A percentile compares a stretch with the other conserved stretches of the same genome.
Evolutionary conservation across 2,329 filamentous ascomycete genomes (phyloP).

Genomic region (Pleochaeta shiraiana): DNA sequence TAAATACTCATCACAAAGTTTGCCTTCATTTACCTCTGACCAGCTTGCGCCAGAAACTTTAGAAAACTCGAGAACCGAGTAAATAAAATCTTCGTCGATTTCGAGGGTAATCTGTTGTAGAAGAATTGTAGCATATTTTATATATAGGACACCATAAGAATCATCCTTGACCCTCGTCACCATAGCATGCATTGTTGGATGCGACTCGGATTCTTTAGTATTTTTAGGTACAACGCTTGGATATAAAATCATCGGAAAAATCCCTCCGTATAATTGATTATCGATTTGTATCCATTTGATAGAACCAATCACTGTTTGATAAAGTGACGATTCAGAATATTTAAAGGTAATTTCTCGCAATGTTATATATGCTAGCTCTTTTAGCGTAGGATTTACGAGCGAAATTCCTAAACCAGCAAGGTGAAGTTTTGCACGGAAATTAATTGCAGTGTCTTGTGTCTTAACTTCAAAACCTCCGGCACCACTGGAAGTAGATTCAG

Average conservation of each 20-base stretch:
- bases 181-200: conserved; percentile 83
- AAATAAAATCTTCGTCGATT: conserved; percentile 95
- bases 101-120: conserved; percentile 97
- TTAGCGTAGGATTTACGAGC: conserved; percentile 76
- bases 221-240: conserved; percentile 96
- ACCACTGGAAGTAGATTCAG: conserved; percentile 26
- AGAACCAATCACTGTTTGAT: conserved; percentile 74
- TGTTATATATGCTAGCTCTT: conserved; percentile 82
- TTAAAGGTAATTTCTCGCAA: conserved; percentile 79
- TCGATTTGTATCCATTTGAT: conserved; percentile 99
- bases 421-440: conserved; percentile 71
- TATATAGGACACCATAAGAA: conserved; percentile 91
- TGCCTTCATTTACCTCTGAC: conserved; percentile 55
- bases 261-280: conserved; percentile 93
- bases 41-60: conserved; percentile 82
- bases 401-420: conserved; percentile 85
- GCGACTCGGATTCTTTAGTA: conserved; percentile 78
- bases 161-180: conserved; percentile 94
- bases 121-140: conserved; percentile 90
- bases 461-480: conserved; percentile 79
- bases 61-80: conserved; percentile 82
- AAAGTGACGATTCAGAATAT: conserved; percentile 79
- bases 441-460: conserved; percentile 68
- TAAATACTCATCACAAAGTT: conserved; percentile 70
- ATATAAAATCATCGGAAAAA: conserved; percentile 94